These are phyloP conservation scores for Trichoderma atrobrunneum DNA, from an alignment of 2,329 filamentous ascomycete species.

Conservation along the genomic window DNA sequence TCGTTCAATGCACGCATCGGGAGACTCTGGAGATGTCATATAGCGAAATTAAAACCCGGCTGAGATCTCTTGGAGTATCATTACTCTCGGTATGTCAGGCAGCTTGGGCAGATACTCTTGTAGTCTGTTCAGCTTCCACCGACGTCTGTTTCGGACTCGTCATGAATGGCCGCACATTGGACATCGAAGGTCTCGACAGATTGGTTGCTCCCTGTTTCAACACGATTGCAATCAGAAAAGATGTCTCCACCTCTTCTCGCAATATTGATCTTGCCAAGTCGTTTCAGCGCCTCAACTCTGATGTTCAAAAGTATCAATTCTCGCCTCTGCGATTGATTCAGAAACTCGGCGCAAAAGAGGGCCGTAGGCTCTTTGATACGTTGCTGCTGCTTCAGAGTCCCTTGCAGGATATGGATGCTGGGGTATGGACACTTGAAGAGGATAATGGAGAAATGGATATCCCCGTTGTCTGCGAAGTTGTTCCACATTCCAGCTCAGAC, in stretches of 20 bases:
- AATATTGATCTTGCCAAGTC: constrained; percentile 57
- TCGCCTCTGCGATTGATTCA: constrained; percentile 73
- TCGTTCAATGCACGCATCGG: constrained; percentile 31
- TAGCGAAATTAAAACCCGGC: constrained; percentile 45
- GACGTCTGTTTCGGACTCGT: constrained; percentile 89
- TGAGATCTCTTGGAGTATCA: constrained; percentile 55
- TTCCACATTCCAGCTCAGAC: constrained; percentile 53
- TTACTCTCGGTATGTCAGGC: constrained; percentile 68
- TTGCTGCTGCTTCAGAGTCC: constrained; percentile 75
- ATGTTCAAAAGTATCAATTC: constrained; percentile 67
- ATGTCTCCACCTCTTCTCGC: constrained; percentile 46
- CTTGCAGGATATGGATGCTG: constrained; percentile 51
- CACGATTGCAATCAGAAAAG: constrained; percentile 69
- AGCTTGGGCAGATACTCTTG: constrained; percentile 66
- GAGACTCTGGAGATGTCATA: constrained; percentile 39
- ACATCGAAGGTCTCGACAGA: constrained; percentile 62
- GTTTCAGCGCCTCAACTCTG: constrained; percentile 60
- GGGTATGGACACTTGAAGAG: constrained; percentile 54
- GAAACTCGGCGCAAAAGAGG: constrained; percentile 39
- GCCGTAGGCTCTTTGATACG: constrained; percentile 69
- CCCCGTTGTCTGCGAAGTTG: constrained; percentile 73
- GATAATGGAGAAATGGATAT: constrained; percentile 68
- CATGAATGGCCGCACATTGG: constrained; percentile 69
- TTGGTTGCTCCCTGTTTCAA: constrained; percentile 93
- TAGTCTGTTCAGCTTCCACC: constrained; percentile 48